Conservation (phyloP, 352 stramenopile genomes). For the Phytophthora sp. region DNA sequence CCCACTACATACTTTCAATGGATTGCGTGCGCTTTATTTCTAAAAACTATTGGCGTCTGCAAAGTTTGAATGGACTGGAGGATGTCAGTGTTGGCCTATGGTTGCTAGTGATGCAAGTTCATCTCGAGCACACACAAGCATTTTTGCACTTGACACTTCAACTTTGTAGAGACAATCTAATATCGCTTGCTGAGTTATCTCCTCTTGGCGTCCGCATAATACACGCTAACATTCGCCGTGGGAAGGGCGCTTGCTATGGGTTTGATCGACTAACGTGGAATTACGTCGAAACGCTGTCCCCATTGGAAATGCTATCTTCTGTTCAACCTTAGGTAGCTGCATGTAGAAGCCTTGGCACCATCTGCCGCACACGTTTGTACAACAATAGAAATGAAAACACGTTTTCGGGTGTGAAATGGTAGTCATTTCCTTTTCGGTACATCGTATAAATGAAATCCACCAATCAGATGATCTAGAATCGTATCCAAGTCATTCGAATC, state of each 20-base stretch:
- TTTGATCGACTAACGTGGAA: constrained; percentile 39
- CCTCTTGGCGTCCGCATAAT: constrained; percentile 39
- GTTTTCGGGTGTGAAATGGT: no score
- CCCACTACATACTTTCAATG: constrained; percentile 53
- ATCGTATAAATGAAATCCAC: no score
- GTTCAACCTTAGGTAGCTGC: no score
- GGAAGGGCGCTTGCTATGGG: constrained; percentile 28
- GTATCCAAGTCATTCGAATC: no score
- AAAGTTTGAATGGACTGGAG: constrained; percentile 46
- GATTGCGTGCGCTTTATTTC: constrained; percentile 51
- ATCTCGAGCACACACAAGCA: constrained; percentile 25
- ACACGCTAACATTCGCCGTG: constrained; percentile 33
- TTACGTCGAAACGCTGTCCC: neutral
- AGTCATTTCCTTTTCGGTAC: no score
- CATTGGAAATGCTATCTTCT: neutral
- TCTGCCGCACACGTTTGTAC: no score
- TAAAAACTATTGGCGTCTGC: constrained; percentile 33
- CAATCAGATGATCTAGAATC: no score
- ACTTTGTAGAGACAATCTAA: constrained; percentile 36
- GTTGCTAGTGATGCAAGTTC: constrained; percentile 58
- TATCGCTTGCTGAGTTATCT: constrained; percentile 53
- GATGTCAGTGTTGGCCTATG: constrained; percentile 69
- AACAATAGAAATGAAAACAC: no score
- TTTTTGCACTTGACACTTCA: constrained; percentile 38
- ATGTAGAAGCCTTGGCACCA: no score